Conservation (phyloP, 1,139 yeast species). For the Schizosaccharomyces versatilis region DNA sequence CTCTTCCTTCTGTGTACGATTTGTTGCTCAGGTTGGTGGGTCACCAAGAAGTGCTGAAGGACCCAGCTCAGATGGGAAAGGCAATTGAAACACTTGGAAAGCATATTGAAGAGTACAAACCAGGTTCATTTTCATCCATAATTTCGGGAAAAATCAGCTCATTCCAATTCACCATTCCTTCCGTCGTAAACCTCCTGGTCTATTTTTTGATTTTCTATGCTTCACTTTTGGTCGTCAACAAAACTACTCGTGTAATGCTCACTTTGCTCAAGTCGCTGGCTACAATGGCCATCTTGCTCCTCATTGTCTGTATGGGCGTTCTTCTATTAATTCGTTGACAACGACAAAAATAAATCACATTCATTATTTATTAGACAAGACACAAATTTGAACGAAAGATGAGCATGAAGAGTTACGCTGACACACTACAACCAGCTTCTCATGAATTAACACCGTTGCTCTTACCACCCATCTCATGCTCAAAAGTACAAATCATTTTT, state of each 20-base stretch:
- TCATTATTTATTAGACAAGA: not conserved
- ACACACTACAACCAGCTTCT: not conserved
- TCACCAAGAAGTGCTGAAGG: not conserved
- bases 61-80: not conserved
- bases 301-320: not conserved
- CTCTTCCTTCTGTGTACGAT: not conserved
- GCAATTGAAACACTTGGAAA: not conserved
- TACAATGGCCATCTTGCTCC: not conserved
- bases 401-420: not conserved
- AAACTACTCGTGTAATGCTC: not conserved
- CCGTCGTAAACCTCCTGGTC: not conserved
- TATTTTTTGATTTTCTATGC: not conserved
- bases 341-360: not conserved
- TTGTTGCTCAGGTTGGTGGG: not conserved
- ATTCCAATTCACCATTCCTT: not conserved
- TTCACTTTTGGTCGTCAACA: not conserved
- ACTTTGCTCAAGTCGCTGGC: not conserved
- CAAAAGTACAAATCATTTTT: not conserved
- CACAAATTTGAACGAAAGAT: no score
- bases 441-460: not conserved
- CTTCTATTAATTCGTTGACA: not conserved
- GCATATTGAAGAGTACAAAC: not conserved
- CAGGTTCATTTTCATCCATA: not conserved
- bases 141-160: not conserved
- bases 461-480: not conserved